phyloP scores from a whole-genome alignment of 495 filamentous ascomycete species.

The Rhizodiscina lignyota region DNA sequence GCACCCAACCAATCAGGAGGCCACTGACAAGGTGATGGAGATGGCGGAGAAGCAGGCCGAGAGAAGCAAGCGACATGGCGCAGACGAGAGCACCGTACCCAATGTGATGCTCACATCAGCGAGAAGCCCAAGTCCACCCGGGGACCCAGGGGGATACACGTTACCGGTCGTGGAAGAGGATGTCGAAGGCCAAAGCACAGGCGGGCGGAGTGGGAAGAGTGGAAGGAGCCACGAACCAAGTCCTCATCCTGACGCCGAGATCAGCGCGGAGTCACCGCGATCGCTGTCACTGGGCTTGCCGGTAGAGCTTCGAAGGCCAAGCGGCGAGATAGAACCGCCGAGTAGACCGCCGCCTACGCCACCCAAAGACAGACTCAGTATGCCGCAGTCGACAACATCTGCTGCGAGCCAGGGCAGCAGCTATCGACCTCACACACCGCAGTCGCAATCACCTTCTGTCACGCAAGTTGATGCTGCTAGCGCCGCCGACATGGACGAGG shows the following conservation, averaged over 20 bases:
- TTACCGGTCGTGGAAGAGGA: constrained; percentile 91
- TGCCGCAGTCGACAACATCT: neutral
- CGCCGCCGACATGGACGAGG: neutral
- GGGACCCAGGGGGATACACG: constrained; percentile 37
- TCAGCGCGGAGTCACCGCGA: no score
- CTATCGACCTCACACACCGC: constrained; percentile 16
- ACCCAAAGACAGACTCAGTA: constrained; percentile 15
- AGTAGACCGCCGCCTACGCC: constrained; percentile 19
- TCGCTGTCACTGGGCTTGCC: no score
- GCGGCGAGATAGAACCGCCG: constrained; percentile 3
- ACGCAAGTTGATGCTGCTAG: constrained; percentile 2
- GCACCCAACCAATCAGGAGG: no score
- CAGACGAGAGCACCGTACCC: constrained; percentile 34
- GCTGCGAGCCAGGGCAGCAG: constrained; percentile 4
- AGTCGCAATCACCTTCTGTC: constrained; percentile 9
- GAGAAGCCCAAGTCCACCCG: constrained; percentile 33
- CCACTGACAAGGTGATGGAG: constrained; percentile 34
- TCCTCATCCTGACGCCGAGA: constrained; percentile 2
- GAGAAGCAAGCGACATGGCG: constrained; percentile 28
- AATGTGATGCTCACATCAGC: constrained; percentile 32
- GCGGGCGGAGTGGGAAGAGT: constrained; percentile 31
- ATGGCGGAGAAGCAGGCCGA: constrained; percentile 31
- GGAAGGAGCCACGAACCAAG: constrained; percentile 6
- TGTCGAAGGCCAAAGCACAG: constrained; percentile 60
- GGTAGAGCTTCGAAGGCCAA: constrained; percentile 1